Percentiles rank a stretch among this genome's conserved stretches.
These are phyloP conservation scores for Spergularia azorica DNA, from an alignment of 179 eudicot genomes.

Conservation along the genomic window DNA sequence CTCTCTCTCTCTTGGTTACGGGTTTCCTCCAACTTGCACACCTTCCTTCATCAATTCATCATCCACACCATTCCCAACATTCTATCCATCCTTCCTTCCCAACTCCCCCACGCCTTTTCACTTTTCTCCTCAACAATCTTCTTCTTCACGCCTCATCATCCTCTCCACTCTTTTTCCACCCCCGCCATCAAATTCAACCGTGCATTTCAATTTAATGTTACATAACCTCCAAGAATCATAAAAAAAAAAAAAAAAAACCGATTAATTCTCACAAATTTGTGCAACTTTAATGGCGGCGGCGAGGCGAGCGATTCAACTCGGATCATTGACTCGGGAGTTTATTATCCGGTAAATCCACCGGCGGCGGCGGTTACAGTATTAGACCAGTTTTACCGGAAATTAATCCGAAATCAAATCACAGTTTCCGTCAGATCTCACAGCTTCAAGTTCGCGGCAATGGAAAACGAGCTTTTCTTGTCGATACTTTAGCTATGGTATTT, in stretches of 20 bases:
- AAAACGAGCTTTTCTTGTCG: slow-evolving; percentile 60
- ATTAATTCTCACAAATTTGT: background rate
- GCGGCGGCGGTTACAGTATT: background rate
- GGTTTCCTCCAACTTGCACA: no score
- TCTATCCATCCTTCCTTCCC: background rate
- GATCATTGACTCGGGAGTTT: slow-evolving; percentile 20
- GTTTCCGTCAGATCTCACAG: slow-evolving; percentile 45
- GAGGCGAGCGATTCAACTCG: slow-evolving; percentile 37
- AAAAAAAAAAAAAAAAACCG: no score
- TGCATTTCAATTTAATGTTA: background rate
- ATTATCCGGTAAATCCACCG: slow-evolving; percentile 23
- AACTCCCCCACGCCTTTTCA: background rate
- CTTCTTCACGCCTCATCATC: background rate
- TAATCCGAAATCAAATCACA: slow-evolving; percentile 27
- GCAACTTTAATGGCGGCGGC: slow-evolving; percentile 30
- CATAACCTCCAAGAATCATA: background rate
- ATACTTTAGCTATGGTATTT: slow-evolving; percentile 64
- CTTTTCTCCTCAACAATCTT: slow-evolving; percentile 1
- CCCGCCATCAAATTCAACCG: slow-evolving; percentile 21
- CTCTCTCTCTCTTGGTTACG: no score
- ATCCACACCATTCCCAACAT: no score
- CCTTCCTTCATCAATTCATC: background rate
- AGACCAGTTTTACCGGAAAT: slow-evolving; percentile 7
- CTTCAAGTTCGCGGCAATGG: slow-evolving; percentile 43
- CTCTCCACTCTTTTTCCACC: background rate